Evolutionary conservation across 2,329 filamentous ascomycete species (phyloP).

Genomic region (Cladosporium sp.): DNA sequence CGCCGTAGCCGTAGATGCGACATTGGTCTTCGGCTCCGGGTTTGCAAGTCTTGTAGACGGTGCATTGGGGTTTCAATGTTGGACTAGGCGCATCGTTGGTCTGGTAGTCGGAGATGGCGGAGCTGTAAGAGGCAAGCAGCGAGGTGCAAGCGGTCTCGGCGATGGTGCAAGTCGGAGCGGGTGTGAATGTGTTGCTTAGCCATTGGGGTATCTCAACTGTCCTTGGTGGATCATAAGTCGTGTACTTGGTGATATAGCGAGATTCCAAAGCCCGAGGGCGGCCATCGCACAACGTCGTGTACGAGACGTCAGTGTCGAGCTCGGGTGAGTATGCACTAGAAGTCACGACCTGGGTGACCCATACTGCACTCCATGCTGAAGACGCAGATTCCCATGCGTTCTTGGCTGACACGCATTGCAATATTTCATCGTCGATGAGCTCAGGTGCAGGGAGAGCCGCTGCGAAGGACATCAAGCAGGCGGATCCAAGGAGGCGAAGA

Average conservation of each 20-base stretch:
- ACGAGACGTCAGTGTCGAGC: background rate
- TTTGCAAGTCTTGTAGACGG: background rate
- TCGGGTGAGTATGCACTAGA: background rate
- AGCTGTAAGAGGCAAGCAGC: background rate
- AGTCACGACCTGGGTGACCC: background rate
- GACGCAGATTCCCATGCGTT: background rate
- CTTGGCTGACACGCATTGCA: background rate
- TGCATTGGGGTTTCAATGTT: background rate
- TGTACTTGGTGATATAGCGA: background rate
- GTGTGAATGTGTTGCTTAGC: too few species aligned
- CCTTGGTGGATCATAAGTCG: slow-evolving; percentile 2
- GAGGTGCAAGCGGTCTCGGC: background rate
- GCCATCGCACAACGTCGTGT: slow-evolving; percentile 10
- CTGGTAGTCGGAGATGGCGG: background rate
- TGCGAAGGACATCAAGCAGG: background rate
- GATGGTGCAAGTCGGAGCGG: slow-evolving; percentile 8
- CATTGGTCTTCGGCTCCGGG: background rate
- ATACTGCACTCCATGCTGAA: background rate
- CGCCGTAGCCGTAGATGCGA: background rate
- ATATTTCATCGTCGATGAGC: background rate
- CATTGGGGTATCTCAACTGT: background rate
- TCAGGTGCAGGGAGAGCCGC: background rate
- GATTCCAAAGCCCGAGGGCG: background rate
- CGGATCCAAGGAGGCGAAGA: background rate
- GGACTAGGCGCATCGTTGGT: slow-evolving; percentile 5